phyloP scores from a whole-genome alignment of 371 early-diverging fungal genomes.

The Lichtheimia ramosa region DNA sequence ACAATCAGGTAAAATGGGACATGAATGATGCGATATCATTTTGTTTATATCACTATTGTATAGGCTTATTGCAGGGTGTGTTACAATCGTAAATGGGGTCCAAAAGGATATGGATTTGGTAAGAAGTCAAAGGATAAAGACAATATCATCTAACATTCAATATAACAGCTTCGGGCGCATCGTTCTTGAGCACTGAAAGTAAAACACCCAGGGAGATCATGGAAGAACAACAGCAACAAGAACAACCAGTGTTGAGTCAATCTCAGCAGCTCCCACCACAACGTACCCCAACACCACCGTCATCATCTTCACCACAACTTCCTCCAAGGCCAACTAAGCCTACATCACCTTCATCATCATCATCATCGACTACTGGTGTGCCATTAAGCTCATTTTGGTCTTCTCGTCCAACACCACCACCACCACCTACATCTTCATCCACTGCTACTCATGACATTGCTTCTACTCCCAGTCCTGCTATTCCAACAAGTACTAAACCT shows the following conservation, averaged over 20 bases:
- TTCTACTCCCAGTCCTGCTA: slow-evolving; percentile 4
- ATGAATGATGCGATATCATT: not conserved
- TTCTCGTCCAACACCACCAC: too few relatives aligned
- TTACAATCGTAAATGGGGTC: slow-evolving; percentile 51
- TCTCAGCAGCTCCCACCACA: not conserved
- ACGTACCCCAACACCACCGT: slow-evolving; percentile 8
- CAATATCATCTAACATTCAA: not conserved
- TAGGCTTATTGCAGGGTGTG: slow-evolving; percentile 53
- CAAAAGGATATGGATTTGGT: slow-evolving; percentile 56
- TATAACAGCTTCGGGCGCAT: slow-evolving; percentile 42
- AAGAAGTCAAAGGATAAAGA: slow-evolving; percentile 2
- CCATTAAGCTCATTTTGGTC: slow-evolving; percentile 21
- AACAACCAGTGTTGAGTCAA: not conserved
- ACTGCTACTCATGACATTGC: not conserved
- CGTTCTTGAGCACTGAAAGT: slow-evolving; percentile 47
- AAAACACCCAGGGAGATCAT: slow-evolving; percentile 46
- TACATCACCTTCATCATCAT: not conserved
- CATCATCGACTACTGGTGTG: not conserved
- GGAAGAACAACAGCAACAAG: slow-evolving; percentile 21
- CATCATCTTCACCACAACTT: slow-evolving; percentile 3
- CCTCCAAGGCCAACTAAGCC: not conserved
- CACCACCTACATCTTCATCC: not conserved
- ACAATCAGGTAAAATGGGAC: slow-evolving; percentile 34
- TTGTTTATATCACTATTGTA: not conserved
- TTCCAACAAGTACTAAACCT: not conserved